A percentile compares a stretch with the other conserved stretches of the same genome.
phyloP scores from a whole-genome alignment of 2,329 filamentous ascomycete genomes.

The Ceratocystis lukuohia region DNA sequence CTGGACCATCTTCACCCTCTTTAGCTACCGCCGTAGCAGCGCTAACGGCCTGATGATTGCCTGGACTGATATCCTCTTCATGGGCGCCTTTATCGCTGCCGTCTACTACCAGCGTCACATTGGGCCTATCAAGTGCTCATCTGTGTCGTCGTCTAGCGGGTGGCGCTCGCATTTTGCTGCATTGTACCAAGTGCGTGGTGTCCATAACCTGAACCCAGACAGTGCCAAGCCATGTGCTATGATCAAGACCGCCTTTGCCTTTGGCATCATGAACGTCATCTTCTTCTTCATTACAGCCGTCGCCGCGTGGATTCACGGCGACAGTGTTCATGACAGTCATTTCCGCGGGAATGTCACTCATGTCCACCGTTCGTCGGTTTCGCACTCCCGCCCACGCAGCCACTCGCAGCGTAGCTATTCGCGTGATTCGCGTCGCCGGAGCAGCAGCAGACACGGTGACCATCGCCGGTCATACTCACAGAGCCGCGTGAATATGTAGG shows the following conservation, averaged over 20 bases:
- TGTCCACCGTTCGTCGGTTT: slow-evolving; percentile 24
- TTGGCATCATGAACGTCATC: slow-evolving; percentile 76
- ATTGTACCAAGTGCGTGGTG: slow-evolving; percentile 41
- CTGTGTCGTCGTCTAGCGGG: slow-evolving; percentile 34
- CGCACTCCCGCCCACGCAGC: slow-evolving; percentile 22
- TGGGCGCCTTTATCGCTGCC: slow-evolving; percentile 50
- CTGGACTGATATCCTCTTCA: slow-evolving; percentile 46
- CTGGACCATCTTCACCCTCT: slow-evolving; percentile 52
- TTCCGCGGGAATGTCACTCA: slow-evolving; percentile 32
- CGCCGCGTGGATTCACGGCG: slow-evolving; percentile 49
- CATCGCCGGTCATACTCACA: slow-evolving; percentile 37
- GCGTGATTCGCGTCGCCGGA: slow-evolving; percentile 25
- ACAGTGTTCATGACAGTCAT: slow-evolving; percentile 30
- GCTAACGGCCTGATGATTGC: slow-evolving; percentile 48
- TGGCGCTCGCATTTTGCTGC: slow-evolving; percentile 49
- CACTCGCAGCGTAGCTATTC: slow-evolving; percentile 22
- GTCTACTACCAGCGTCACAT: slow-evolving; percentile 49
- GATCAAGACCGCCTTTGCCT: slow-evolving; percentile 81
- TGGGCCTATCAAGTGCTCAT: slow-evolving; percentile 51
- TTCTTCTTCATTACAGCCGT: slow-evolving; percentile 69
- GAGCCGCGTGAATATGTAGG: slow-evolving; percentile 37
- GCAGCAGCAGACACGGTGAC: slow-evolving; percentile 27
- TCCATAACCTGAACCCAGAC: slow-evolving; percentile 37
- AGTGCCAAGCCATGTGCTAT: slow-evolving; percentile 72
- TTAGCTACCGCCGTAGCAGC: slow-evolving; percentile 50